phyloP scores from a whole-genome alignment of 2,329 filamentous ascomycete genomes.

The Fusarium tanahbumbuense region DNA sequence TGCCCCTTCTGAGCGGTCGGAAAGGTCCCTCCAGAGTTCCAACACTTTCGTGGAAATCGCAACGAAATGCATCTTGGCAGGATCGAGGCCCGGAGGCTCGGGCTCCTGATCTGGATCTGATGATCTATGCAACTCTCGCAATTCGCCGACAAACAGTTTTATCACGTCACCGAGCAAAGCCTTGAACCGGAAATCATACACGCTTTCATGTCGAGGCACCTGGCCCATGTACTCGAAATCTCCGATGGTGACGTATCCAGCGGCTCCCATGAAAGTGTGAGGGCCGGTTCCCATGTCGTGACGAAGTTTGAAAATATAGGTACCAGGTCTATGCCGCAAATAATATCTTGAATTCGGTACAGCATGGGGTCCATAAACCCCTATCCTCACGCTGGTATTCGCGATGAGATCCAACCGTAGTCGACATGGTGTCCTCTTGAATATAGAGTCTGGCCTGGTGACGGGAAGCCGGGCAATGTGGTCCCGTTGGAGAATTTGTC shows the following conservation, averaged over 20 bases:
- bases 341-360: conserved; percentile 24
- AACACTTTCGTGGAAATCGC: not conserved
- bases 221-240: conserved; percentile 20
- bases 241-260: not conserved
- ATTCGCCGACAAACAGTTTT: conserved; percentile 10
- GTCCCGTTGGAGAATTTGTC: not conserved
- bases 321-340: conserved; percentile 41
- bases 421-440: not conserved
- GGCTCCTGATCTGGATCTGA: not conserved
- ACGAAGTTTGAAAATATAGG: conserved; percentile 46
- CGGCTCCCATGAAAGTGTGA: not conserved
- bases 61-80: not conserved
- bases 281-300: too few relatives aligned
- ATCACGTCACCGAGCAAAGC: not conserved
- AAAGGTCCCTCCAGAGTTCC: not conserved
- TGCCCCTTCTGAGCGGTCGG: too few relatives aligned
- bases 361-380: not conserved
- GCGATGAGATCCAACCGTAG: not conserved
- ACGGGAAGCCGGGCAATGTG: not conserved
- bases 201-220: conserved; percentile 1
- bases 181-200: not conserved
- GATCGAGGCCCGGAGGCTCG: not conserved
- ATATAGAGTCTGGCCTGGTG: not conserved
- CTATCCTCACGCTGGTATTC: not conserved
- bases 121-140: not conserved